Percentiles rank a stretch among this genome's conserved stretches.
Evolutionary conservation across 1,284 basidiomycete genomes (phyloP).

Genomic region (Ustilago lituana): DNA sequence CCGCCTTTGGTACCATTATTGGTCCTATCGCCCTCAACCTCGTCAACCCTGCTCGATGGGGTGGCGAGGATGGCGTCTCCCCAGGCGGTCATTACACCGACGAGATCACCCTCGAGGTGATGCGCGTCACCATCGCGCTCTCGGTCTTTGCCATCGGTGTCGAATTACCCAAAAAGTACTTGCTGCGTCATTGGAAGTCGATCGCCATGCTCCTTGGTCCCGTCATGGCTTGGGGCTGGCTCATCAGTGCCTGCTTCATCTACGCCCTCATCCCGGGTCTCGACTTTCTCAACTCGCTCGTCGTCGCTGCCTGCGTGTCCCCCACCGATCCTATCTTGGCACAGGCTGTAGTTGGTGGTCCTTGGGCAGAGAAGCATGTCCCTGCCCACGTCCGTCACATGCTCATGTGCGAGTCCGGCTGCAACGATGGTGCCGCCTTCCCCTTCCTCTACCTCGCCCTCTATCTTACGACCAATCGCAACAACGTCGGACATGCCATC

Average conservation of each 20-base stretch:
- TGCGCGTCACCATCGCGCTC: constrained; percentile 93
- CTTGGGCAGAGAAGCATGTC: constrained; percentile 98
- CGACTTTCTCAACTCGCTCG: constrained; percentile 53
- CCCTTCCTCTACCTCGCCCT: constrained; percentile 94
- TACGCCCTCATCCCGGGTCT: constrained; percentile 57
- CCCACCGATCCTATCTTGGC: constrained; percentile 86
- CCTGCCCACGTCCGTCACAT: constrained; percentile 93
- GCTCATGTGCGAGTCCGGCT: constrained; percentile 89
- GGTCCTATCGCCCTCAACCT: constrained; percentile 82
- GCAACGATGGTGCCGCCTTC: constrained; percentile 80
- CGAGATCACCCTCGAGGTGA: constrained; percentile 76
- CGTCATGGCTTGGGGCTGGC: constrained; percentile 85
- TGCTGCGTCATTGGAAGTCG: constrained; percentile 88
- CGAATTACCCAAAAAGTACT: constrained; percentile 72
- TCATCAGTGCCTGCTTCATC: constrained; percentile 76
- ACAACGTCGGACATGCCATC: constrained; percentile 74
- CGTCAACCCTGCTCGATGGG: constrained; percentile 88
- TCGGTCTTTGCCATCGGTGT: constrained; percentile 98
- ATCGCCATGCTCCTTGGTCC: constrained; percentile 86
- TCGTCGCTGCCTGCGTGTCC: constrained; percentile 87
- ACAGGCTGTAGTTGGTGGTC: constrained; percentile 84
- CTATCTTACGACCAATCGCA: constrained; percentile 81
- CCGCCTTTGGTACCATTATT: constrained; percentile 91
- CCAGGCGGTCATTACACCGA: constrained; percentile 76
- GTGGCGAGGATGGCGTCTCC: constrained; percentile 70